phyloP scores from a whole-genome alignment of 306 rosid species.

The Gynostemma pentaphyllum region DNA sequence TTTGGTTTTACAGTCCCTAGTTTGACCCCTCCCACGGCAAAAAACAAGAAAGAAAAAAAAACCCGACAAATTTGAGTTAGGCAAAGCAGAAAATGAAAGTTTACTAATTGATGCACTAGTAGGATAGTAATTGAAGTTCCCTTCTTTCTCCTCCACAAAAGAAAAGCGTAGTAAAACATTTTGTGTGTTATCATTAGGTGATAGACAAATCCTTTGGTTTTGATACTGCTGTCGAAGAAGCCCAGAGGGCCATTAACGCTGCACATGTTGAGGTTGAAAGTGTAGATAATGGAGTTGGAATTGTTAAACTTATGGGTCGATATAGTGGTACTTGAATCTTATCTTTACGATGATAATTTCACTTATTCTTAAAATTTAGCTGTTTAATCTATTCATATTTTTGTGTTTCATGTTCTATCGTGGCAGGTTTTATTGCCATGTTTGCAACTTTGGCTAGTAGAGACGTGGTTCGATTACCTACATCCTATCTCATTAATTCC shows the following conservation, averaged over 20 bases:
- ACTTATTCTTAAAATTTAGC: not conserved
- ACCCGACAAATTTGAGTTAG: too few species aligned
- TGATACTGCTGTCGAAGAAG: conserved; percentile 98
- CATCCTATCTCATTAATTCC: conserved; percentile 10
- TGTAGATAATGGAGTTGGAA: conserved; percentile 87
- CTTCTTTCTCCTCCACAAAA: too few species aligned
- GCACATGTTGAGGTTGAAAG: conserved; percentile 96
- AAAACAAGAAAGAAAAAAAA: too few species aligned
- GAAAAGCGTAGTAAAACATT: too few species aligned
- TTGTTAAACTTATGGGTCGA: conserved; percentile 92
- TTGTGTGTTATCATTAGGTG: conserved; percentile 39
- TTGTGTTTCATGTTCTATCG: conserved; percentile 26
- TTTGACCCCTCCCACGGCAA: too few species aligned
- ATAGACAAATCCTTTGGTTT: conserved; percentile 98
- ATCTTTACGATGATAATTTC: not conserved
- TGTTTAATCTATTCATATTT: conserved; percentile 13
- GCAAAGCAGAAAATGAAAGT: too few species aligned
- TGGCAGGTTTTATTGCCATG: conserved; percentile 92
- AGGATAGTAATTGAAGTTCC: too few species aligned
- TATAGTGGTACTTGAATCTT: conserved; percentile 53
- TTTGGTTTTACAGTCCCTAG: too few species aligned
- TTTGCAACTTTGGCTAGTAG: conserved; percentile 92
- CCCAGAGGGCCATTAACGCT: conserved; percentile 91
- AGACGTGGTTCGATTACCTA: conserved; percentile 82
- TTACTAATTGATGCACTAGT: too few species aligned